These are phyloP conservation scores for Xylaria multiplex DNA, from an alignment of 2,329 filamentous ascomycete genomes.

Conservation along the genomic window DNA sequence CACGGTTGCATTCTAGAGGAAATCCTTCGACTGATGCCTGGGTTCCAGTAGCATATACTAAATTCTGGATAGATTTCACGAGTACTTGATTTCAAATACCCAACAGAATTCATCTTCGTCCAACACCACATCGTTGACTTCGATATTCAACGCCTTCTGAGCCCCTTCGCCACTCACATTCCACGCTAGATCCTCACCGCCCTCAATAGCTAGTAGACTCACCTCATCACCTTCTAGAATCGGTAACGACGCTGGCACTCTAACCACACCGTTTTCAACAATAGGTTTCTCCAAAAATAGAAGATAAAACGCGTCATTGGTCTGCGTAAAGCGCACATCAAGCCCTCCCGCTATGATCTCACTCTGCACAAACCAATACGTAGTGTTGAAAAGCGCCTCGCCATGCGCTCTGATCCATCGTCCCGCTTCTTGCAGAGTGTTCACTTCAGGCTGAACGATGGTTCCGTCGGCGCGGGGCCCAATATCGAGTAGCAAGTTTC, in stretches of 20 bases:
- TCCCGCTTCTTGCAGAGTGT: constrained; percentile 61
- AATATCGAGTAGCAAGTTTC: constrained; percentile 65
- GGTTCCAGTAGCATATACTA: not conserved
- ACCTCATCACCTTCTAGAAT: constrained; percentile 59
- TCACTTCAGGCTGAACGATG: constrained; percentile 60
- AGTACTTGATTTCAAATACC: constrained; percentile 45
- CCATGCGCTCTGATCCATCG: constrained; percentile 63
- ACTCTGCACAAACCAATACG: constrained; percentile 53
- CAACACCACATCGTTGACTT: constrained; percentile 37
- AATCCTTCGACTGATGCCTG: constrained; percentile 6
- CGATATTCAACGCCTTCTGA: constrained; percentile 34
- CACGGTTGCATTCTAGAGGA: constrained; percentile 5
- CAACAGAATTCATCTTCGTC: constrained; percentile 44
- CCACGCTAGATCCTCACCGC: constrained; percentile 46
- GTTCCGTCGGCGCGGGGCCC: constrained; percentile 66
- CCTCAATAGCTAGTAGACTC: constrained; percentile 53
- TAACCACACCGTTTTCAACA: constrained; percentile 48
- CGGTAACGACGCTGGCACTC: constrained; percentile 57
- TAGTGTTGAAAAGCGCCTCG: constrained; percentile 67
- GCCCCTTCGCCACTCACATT: constrained; percentile 31
- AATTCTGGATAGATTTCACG: constrained; percentile 28
- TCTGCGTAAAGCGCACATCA: constrained; percentile 62
- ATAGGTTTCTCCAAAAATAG: constrained; percentile 55
- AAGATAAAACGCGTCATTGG: constrained; percentile 63
- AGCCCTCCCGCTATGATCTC: constrained; percentile 38